Base-by-base conservation (phyloP, 2,329 filamentous ascomycete species). In the Colletotrichum spinosum region DNA sequence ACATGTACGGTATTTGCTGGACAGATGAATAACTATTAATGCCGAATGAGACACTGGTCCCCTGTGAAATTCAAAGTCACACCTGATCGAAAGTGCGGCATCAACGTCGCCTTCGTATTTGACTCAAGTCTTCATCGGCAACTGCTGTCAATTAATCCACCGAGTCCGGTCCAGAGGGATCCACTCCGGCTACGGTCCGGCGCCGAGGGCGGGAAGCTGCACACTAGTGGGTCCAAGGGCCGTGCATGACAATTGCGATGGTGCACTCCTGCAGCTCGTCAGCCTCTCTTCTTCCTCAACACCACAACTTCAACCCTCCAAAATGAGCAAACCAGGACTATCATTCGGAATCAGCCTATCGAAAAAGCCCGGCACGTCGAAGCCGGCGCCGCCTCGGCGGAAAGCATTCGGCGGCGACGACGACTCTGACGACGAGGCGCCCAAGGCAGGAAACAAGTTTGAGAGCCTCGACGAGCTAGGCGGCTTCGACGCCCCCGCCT, bases 381-480 rank as follows among this genome's bases (percentile, higher is more conserved):
- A 86, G 70, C 78, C 83, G 5, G 78, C 78, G 37, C 82, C 83
- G 3, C 74, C 78, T 2, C 79, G 82, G 70, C 88, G 85, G 72
- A 78, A 84, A 1, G 82, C 88, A 67, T 88, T 92, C 69, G 87
- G 86, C 67, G 85, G 84, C 67, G 84, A 85, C 67, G 84, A 83
- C 67, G 84, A 86, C 70, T 86, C 83, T 2, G 88, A 88, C 67
- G 80, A 87, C 58, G 85, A 85, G 50, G 70, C 72, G 12, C 46
- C 73, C 6, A 70, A 71, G 15, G 74, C 75, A 42, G 75, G 73
- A 11, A 76, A 76, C 15, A 80, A 81, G 55, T 77, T 80, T 25
- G 84, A 90, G 69, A 81, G 85, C 52, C 89, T 92, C 70, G 86
- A 81, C 55, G 89, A 89, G 69, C 80, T 91, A 59, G 84, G 87